phyloP scores from a whole-genome alignment of 2,329 filamentous ascomycete species.

The Pyricularia sp. region DNA sequence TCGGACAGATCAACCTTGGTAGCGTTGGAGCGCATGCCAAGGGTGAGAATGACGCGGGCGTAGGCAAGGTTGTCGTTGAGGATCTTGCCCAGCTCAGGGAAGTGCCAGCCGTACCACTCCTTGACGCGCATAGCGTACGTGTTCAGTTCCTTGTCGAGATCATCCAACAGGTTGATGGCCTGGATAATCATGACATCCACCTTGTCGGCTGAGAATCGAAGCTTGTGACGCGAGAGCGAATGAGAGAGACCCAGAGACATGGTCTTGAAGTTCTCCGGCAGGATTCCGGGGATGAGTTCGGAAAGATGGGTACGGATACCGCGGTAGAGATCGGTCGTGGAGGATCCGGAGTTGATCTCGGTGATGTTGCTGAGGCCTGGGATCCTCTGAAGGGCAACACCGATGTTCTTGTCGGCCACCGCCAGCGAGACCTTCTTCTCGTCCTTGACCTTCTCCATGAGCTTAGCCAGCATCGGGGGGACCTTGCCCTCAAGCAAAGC shows the following conservation, averaged over 20 bases:
- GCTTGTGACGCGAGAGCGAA: conserved; percentile 92
- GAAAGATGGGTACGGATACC: conserved; percentile 86
- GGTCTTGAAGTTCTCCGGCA: conserved; percentile 77
- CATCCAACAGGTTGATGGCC: conserved; percentile 86
- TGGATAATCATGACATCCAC: conserved; percentile 99
- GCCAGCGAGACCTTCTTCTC: conserved; percentile 96
- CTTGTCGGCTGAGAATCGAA: conserved; percentile 98
- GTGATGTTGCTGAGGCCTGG: conserved; percentile 72
- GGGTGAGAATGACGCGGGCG: conserved; percentile 74
- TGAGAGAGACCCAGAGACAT: conserved; percentile 96
- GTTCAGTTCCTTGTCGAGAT: conserved; percentile 97
- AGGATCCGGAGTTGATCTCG: conserved; percentile 69
- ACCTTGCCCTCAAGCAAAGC: conserved; percentile 90
- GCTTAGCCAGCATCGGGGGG: conserved; percentile 70
- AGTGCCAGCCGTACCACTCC: conserved; percentile 99
- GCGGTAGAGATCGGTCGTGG: conserved; percentile 83
- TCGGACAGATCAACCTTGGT: conserved; percentile 72
- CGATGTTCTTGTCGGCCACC: conserved; percentile 87
- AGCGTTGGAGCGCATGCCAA: conserved; percentile 82
- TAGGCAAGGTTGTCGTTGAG: conserved; percentile 96
- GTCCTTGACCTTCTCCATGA: conserved; percentile 86
- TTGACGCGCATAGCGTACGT: conserved; percentile 98
- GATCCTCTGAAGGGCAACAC: conserved; percentile 84
- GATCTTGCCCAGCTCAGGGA: conserved; percentile 95
- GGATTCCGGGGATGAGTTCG: conserved; percentile 81